Percentiles rank a stretch among this genome's conserved stretches.
phyloP scores from a whole-genome alignment of 2,329 filamentous ascomycete genomes.

The Decorospora gaudefroyi region DNA sequence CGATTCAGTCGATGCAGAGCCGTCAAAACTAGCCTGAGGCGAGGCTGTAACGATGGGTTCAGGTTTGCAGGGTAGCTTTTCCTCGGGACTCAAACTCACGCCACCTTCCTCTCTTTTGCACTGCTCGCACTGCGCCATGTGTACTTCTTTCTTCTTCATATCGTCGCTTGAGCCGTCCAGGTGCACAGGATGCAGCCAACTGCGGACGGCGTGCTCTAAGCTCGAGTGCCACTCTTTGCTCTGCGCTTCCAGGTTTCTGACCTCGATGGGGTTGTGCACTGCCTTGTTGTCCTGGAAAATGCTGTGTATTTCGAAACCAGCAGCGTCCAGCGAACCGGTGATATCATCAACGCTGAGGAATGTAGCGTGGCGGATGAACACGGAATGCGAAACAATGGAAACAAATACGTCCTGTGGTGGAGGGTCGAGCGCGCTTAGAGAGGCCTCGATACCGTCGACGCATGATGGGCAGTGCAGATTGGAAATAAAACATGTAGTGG shows the following conservation, averaged over 20 bases:
- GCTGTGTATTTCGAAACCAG: slow-evolving; percentile 63
- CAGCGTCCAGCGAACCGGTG: slow-evolving; percentile 56
- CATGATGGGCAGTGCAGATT: slow-evolving; percentile 82
- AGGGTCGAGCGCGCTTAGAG: slow-evolving; percentile 57
- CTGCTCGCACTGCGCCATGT: slow-evolving; percentile 44
- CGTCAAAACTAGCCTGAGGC: slow-evolving; percentile 21
- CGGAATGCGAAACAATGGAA: slow-evolving; percentile 72
- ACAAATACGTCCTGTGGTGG: slow-evolving; percentile 64
- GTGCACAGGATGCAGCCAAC: slow-evolving; percentile 31
- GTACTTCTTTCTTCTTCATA: slow-evolving; percentile 39
- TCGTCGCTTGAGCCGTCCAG: slow-evolving; percentile 21
- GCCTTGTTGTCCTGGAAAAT: slow-evolving; percentile 45
- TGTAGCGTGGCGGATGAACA: slow-evolving; percentile 62
- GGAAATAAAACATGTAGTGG: slow-evolving; percentile 67
- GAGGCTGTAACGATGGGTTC: slow-evolving; percentile 16
- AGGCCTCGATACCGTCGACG: slow-evolving; percentile 66
- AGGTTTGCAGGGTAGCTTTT: slow-evolving; percentile 19
- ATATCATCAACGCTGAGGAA: slow-evolving; percentile 51
- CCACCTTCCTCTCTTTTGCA: slow-evolving; percentile 40
- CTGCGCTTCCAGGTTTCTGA: slow-evolving; percentile 17
- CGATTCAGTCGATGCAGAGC: slow-evolving; percentile 11
- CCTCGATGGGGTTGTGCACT: slow-evolving; percentile 19
- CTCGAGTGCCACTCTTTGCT: slow-evolving; percentile 40
- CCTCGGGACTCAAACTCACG: slow-evolving; percentile 20
- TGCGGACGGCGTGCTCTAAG: slow-evolving; percentile 43